A percentile compares a stretch with the other conserved stretches of the same genome.
Conservation (phyloP, 805 yeast genomes). For the Candida coleopterorum region DNA sequence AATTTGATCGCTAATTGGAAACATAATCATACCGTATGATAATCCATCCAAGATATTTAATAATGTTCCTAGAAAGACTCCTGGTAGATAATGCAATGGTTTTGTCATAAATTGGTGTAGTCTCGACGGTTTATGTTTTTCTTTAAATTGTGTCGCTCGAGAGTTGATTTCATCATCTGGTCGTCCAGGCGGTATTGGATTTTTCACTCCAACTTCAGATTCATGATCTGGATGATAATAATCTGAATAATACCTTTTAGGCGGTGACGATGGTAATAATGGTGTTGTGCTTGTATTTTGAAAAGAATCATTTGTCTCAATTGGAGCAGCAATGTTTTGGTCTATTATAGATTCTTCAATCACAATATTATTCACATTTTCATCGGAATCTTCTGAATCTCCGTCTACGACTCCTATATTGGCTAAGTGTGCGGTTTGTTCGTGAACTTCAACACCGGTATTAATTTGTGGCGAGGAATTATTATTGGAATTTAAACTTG, state of each 20-base stretch:
- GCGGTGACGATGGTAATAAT: slow-evolving; percentile 2
- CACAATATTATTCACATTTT: neutral
- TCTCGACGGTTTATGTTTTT: slow-evolving; percentile 13
- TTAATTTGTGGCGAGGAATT: slow-evolving; percentile 43
- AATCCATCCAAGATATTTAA: slow-evolving; percentile 88
- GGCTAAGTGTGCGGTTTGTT: slow-evolving; percentile 54
- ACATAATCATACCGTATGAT: slow-evolving; percentile 96
- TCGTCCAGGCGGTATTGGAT: neutral
- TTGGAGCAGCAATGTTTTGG: slow-evolving; percentile 3
- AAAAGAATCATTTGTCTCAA: slow-evolving; percentile 7
- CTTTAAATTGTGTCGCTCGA: neutral
- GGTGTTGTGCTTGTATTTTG: slow-evolving; percentile 7
- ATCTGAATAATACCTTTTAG: slow-evolving; percentile 2
- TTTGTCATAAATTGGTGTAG: slow-evolving; percentile 16
- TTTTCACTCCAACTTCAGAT: slow-evolving; percentile 4
- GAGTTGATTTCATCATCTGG: neutral
- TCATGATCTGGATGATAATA: slow-evolving; percentile 2
- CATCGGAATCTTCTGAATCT: slow-evolving; percentile 11
- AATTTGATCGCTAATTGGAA: slow-evolving; percentile 79
- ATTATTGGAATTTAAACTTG: slow-evolving; percentile 15
- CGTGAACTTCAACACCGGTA: slow-evolving; percentile 48
- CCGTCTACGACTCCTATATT: slow-evolving; percentile 48
- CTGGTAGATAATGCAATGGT: slow-evolving; percentile 58
- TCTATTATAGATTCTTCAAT: neutral
- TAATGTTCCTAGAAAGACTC: slow-evolving; percentile 79